Evolutionary conservation across 345 rosid species (phyloP), one percentile per base, ranked within the genome.

Genomic region (Acer saccharum): DNA sequence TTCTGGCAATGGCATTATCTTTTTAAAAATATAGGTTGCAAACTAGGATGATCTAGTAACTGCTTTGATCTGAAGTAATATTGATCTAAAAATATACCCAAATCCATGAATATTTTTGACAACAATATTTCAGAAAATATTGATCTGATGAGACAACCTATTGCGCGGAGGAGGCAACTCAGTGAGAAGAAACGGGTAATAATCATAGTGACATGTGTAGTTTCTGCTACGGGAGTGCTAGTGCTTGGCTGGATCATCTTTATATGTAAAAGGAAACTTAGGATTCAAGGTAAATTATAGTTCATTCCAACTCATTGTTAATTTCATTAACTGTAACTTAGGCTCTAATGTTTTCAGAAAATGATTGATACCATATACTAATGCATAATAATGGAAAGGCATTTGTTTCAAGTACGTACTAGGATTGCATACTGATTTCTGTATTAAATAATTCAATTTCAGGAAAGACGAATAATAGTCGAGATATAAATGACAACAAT

Each of bases 261-360:
- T 52, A 14, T 3, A 7, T 32, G 23, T 12, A 50, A 50, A 52
- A 65, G 39, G 21, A 70, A 70, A 17, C 61, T 14, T 3, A 70
- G 39, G n/a, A 70, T 14, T 23, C 61, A 70, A 70, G 73, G 73
- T 23, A 69, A 48, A 25, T 29, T 13, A 41, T 41, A 41, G 16
- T 3, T 73, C 60, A 60, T 1, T 62, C 23, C 9, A 14, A 1
- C 32, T 29, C 3, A 29, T 29, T 29, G 32, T 29, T 29, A 29
- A 29, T 29, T 27, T 29, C 32, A 29, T 29, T 29, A 29, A 29
- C 32, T 29, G 32, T 29, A 29, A 29, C 32, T 29, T 29, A 29
- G 32, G 32, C 32, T 29, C 32, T 29, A 29, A 1, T 29, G 32
- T 29, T 29, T 29, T 29, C 32, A 29, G 32, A 29, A 29, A 29